Conservation (phyloP, 163 green algal species). For the Prototheca stagnorum region DNA sequence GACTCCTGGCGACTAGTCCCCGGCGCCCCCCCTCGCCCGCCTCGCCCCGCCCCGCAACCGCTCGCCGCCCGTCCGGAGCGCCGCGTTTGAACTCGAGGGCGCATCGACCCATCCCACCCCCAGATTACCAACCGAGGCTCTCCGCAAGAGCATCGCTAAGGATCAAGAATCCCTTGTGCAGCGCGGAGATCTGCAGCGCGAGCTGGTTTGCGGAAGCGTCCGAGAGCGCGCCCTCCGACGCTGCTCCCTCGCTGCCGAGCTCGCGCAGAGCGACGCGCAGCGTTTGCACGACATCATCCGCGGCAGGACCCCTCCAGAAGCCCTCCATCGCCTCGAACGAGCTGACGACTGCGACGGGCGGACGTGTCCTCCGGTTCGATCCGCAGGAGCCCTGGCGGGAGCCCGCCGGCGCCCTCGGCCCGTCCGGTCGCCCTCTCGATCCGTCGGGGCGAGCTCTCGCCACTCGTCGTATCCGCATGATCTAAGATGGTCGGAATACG, state of each 20-base stretch:
- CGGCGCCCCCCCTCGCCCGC: no score
- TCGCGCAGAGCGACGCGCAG: slow-evolving; percentile 2
- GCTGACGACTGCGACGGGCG: background rate
- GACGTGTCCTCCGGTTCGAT: background rate
- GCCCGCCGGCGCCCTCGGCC: no score
- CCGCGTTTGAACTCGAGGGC: no score
- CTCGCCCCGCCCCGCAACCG: no score
- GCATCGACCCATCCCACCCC: background rate
- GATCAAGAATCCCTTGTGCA: slow-evolving; percentile 20
- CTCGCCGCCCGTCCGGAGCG: no score
- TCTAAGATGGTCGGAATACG: no score
- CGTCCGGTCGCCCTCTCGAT: no score
- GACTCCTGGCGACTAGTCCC: no score
- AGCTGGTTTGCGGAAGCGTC: background rate
- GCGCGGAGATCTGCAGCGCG: slow-evolving; percentile 7
- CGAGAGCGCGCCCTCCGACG: background rate
- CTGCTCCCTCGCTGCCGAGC: background rate
- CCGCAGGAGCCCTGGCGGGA: no score
- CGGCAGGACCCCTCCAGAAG: background rate
- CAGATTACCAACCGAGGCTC: slow-evolving; percentile 5
- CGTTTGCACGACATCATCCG: background rate
- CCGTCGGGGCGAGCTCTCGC: no score
- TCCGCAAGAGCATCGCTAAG: slow-evolving; percentile 19
- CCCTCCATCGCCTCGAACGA: background rate
- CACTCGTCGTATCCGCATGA: no score